Conservation (phyloP, 1,284 basidiomycete genomes). For the Grifola frondosa region DNA sequence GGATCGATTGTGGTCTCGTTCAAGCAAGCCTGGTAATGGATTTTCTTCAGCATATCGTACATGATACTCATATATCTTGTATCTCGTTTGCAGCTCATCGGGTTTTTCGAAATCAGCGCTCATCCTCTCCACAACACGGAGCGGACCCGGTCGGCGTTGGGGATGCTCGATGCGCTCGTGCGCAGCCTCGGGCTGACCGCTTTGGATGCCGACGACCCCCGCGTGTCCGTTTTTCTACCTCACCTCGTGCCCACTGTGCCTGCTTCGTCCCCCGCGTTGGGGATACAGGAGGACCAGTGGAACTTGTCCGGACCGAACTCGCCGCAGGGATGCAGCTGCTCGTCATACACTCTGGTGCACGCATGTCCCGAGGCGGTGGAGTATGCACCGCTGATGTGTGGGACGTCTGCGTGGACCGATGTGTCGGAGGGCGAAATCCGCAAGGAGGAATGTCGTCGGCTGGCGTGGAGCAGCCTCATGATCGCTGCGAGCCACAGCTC, state of each 20-base stretch:
- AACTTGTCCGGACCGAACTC: background rate
- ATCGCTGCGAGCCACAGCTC: slow-evolving; percentile 59
- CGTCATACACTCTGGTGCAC: slow-evolving; percentile 46
- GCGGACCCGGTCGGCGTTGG: slow-evolving; percentile 55
- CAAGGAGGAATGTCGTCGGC: slow-evolving; percentile 64
- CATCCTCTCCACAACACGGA: slow-evolving; percentile 56
- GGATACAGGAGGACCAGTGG: too few relatives aligned
- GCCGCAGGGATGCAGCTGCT: slow-evolving; percentile 46
- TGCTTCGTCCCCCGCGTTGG: slow-evolving; percentile 22
- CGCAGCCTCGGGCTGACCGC: slow-evolving; percentile 53
- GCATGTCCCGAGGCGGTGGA: slow-evolving; percentile 48
- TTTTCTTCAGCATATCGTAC: background rate
- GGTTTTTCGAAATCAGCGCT: slow-evolving; percentile 68
- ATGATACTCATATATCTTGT: background rate
- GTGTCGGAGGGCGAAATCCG: slow-evolving; percentile 59
- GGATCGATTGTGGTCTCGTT: slow-evolving; percentile 68
- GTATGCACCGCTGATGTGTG: slow-evolving; percentile 61
- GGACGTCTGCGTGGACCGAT: slow-evolving; percentile 60
- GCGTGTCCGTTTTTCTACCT: slow-evolving; percentile 43
- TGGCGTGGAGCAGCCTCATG: slow-evolving; percentile 68
- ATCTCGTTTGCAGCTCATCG: slow-evolving; percentile 47
- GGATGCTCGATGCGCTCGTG: slow-evolving; percentile 66
- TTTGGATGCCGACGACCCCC: slow-evolving; percentile 41
- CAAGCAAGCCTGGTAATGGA: slow-evolving; percentile 70
- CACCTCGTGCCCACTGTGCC: slow-evolving; percentile 23